Evolutionary conservation across 1,139 yeast species (phyloP), one percentile per base, ranked within the genome.

Genomic region (Hyphopichia buzzinii): DNA sequence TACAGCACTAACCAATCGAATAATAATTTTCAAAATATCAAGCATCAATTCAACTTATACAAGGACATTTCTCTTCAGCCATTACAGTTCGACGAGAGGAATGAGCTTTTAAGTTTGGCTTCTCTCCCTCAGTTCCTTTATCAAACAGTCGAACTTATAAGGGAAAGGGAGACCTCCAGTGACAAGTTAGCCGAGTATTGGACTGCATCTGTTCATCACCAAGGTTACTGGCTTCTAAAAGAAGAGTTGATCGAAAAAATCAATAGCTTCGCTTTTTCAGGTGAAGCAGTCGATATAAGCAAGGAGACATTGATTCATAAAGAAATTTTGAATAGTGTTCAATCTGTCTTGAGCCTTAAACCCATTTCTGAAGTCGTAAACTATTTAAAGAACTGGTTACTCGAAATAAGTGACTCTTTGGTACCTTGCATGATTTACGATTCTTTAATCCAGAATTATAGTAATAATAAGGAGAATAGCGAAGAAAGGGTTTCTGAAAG

Each of bases 401-500:
- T 72, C 22, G 76, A 72, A 40, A 58, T 66, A 11, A 58, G 64
- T 28, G 77, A 72, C 41, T 65, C 74, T 0, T 43, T 69, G 23
- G 64, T 72, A n/a, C 77, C 77, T 0, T 67, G 69, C 41, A 59
- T 67, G 46, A 59, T 64, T 2, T 67, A 57, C 44, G 76, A 70
- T 37, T 52, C 69, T 6, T 43, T 70, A 17, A 35, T 61, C 8
- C 52, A 48, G 10, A 42, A 50, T 26, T 67, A 65, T 40, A 44
- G 47, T 24, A 30, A 37, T 22, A 17, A 14, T 10, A 3, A 12
- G 4, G 23, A 16, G 7, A n/a, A 22, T 7, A 17, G 15, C 4
- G 46, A 33, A 4, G 22, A 31, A 4, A 43, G 47, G 31, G 36
- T 36, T 10, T 34, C 41, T 1, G 65, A 59, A 19, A 41, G 66